Base-by-base conservation (phyloP, 2,329 filamentous ascomycete genomes). In the Colletotrichum limetticola region DNA sequence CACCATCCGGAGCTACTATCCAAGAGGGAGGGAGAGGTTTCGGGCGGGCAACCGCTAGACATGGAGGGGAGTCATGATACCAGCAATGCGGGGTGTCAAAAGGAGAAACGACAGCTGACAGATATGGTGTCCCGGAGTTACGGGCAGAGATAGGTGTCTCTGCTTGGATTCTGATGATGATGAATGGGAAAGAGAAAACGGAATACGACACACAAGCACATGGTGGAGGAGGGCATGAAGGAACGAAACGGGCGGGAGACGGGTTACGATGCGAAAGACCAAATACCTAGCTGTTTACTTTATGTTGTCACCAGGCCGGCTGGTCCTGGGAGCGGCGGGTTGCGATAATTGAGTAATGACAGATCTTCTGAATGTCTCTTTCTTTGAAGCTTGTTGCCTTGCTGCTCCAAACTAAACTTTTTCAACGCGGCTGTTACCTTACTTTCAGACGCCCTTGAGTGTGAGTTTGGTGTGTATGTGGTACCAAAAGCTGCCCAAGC, bases 301-400 rank as follows among this genome's bases (percentile, higher is more conserved):
- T 64, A 71, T 72, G 61, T 69, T 74, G 65, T 59, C 69, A 56
- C 68, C 68, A 74, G 72, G 74, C 74, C 58, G 72, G 71, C 68
- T 70, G 62, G 69, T 71, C 72, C 55, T 75, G 65, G 58, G 58
- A 68, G 67, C 71, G 60, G 68, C 65, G 65, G 63, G 65, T 68
- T 67, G 72, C 66, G 70, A 72, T 74, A 75, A 75, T 75, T 68
- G 70, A 74, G 72, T 75, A 75, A 75, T 75, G 72, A 72, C 65
- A 74, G 60, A 71, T 68, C 4, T 68, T 12, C 42, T 68, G 32
- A 62, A 49, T 61, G 22, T 60, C 32, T 35, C 16, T n/a, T 24
- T 30, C 24, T 22, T 12, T 52, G 16, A 3, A 3, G 5, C n/a
- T 8, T 35, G 12, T 11, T 28, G 19, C 5, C 42, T 49, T n/a